phyloP scores from a whole-genome alignment of 768 basidiomycete species.

The Lentinula aciculospora region DNA sequence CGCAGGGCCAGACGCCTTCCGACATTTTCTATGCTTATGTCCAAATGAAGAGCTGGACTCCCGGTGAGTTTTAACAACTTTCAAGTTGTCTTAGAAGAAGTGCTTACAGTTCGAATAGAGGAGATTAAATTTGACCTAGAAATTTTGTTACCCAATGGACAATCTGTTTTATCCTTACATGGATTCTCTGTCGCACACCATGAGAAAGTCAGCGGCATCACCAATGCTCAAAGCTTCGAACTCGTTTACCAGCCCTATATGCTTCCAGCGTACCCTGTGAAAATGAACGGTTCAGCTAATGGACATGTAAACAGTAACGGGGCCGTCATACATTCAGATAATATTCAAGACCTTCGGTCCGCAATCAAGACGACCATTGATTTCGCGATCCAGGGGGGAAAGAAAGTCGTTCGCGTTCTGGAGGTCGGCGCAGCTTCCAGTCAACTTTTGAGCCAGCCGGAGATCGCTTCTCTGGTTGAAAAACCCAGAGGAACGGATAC shows the following conservation, averaged over 20 bases:
- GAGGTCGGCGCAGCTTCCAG: not conserved
- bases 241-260: constrained; percentile 1
- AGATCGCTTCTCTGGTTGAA: not conserved
- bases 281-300: not conserved
- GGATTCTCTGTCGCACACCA: constrained; percentile 3
- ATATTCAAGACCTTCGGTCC: not conserved
- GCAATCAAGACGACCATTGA: not conserved
- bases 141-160: not conserved
- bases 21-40: constrained; percentile 1
- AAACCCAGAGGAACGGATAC: not conserved
- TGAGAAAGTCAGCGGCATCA: not conserved
- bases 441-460: not conserved
- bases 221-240: not conserved
- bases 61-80: not conserved
- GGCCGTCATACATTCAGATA: not conserved
- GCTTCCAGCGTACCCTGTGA: not conserved
- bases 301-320: not conserved
- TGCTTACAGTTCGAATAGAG: not conserved
- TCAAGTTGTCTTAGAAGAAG: not conserved
- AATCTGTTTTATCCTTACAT: not conserved
- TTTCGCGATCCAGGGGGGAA: not conserved
- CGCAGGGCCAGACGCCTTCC: not conserved
- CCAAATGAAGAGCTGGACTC: not conserved
- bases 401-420: not conserved
- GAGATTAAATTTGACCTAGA: constrained; percentile 2